Conservation (phyloP, 345 rosid species). For the Gossypium mustelinum region DNA sequence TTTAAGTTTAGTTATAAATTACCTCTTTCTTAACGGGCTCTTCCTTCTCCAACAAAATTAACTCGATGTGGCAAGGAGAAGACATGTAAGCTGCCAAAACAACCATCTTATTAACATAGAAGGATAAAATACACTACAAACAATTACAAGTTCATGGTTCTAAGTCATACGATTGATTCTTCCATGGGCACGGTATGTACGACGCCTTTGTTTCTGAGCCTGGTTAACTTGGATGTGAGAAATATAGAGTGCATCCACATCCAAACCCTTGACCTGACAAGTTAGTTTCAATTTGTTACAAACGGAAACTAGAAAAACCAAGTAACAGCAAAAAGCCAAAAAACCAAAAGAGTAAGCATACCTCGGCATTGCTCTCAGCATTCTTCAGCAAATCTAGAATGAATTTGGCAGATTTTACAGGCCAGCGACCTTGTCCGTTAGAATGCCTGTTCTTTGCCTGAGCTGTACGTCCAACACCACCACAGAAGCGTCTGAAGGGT, state of each 20-base stretch:
- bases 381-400: constrained; percentile 89
- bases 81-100: constrained; percentile 81
- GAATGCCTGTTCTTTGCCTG: constrained; percentile 98
- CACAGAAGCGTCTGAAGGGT: constrained; percentile 93
- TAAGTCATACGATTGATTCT: constrained; percentile 77
- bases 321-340: background rate
- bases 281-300: background rate
- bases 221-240: constrained; percentile 97
- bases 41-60: constrained; percentile 86
- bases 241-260: constrained; percentile 72
- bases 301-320: background rate
- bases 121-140: background rate
- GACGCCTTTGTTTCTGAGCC: constrained; percentile 90
- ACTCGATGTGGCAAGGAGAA: constrained; percentile 91
- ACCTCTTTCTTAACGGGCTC: constrained; percentile 97
- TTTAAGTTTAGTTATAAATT: background rate
- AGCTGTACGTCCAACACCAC: constrained; percentile 99
- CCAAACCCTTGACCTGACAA: constrained; percentile 89
- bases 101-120: background rate
- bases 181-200: constrained; percentile 98
- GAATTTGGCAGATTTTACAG: constrained; percentile 78
- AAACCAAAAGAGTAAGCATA: constrained; percentile 4
- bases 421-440: constrained; percentile 99
- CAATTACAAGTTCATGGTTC: background rate
- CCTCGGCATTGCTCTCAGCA: constrained; percentile 98